These are phyloP conservation scores for Eucalyptus marginata DNA, from an alignment of 345 rosid species.

Conservation along the genomic window DNA sequence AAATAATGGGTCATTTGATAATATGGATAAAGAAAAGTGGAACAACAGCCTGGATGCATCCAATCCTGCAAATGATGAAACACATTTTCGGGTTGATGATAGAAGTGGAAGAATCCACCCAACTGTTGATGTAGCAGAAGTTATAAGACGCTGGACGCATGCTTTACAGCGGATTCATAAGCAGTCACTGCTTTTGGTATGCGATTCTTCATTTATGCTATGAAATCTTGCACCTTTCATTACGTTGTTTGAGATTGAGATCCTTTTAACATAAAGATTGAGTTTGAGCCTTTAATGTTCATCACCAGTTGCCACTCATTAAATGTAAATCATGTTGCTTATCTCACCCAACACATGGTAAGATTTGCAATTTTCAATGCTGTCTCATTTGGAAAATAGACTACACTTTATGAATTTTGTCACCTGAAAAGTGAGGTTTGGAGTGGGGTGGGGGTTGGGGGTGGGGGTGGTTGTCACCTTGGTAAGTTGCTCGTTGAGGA, in stretches of 20 bases:
- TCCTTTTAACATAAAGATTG: not conserved
- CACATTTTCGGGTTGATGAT: constrained; percentile 66
- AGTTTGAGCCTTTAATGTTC: not conserved
- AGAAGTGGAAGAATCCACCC: constrained; percentile 83
- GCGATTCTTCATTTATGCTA: not conserved
- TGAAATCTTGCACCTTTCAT: not conserved
- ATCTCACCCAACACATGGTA: not conserved
- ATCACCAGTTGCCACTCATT: not conserved
- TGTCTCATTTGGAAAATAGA: not conserved
- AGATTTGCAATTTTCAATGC: not conserved
- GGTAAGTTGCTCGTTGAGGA: not conserved
- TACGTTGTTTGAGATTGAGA: not conserved
- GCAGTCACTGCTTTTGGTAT: constrained; percentile 95
- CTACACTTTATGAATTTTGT: not conserved
- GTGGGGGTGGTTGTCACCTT: not conserved
- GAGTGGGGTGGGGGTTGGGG: not conserved
- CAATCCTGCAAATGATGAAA: constrained; percentile 49
- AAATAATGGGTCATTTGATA: constrained; percentile 35
- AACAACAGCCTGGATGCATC: constrained; percentile 30
- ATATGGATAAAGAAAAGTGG: constrained; percentile 23
- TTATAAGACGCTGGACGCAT: constrained; percentile 98
- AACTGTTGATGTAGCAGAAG: constrained; percentile 93
- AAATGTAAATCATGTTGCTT: not conserved
- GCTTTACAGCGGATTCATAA: constrained; percentile 97
- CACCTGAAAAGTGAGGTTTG: not conserved